A percentile compares a stretch with the other conserved stretches of the same genome.
These are phyloP conservation scores for Fistulifera solaris DNA, from an alignment of 108 stramenopile species.

Conservation along the genomic window DNA sequence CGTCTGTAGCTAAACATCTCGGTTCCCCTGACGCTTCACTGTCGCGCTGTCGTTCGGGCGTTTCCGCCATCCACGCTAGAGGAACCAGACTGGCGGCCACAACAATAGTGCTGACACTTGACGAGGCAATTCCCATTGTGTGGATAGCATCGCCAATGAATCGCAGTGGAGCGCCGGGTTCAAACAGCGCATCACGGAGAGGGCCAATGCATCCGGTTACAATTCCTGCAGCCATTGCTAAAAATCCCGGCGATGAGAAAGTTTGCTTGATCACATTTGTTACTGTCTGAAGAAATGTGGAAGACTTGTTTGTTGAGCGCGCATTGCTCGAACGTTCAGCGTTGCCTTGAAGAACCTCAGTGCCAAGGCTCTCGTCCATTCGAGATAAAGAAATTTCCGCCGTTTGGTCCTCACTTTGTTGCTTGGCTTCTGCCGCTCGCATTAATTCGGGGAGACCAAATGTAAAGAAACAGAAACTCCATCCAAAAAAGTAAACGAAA, in stretches of 20 bases:
- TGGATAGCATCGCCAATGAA: slow-evolving; percentile 64
- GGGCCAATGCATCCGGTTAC: slow-evolving; percentile 63
- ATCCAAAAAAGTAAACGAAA: slow-evolving; percentile 65
- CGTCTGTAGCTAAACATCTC: neutral
- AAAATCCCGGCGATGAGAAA: slow-evolving; percentile 41
- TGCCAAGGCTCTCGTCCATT: neutral
- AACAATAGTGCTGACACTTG: slow-evolving; percentile 47
- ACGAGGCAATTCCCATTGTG: slow-evolving; percentile 36
- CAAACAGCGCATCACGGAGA: slow-evolving; percentile 51
- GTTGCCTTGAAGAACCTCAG: neutral
- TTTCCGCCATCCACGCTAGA: slow-evolving; percentile 1
- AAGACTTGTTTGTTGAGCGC: neutral
- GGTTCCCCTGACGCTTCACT: slow-evolving; percentile 8
- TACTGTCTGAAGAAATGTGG: neutral
- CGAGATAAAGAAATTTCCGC: neutral
- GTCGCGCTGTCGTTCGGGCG: slow-evolving; percentile 3
- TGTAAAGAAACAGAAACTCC: slow-evolving; percentile 46
- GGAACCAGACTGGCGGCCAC: slow-evolving; percentile 55
- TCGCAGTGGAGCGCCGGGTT: slow-evolving; percentile 38
- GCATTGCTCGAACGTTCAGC: neutral
- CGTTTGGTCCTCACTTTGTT: slow-evolving; percentile 7
- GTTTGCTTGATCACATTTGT: slow-evolving; percentile 22
- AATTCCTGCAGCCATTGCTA: slow-evolving; percentile 54
- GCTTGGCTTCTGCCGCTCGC: slow-evolving; percentile 11
- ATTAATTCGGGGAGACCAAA: slow-evolving; percentile 45